Percentiles rank a stretch among this genome's conserved stretches.
Conservation (phyloP, 306 rosid species). For the Gleditsia sinensis region DNA sequence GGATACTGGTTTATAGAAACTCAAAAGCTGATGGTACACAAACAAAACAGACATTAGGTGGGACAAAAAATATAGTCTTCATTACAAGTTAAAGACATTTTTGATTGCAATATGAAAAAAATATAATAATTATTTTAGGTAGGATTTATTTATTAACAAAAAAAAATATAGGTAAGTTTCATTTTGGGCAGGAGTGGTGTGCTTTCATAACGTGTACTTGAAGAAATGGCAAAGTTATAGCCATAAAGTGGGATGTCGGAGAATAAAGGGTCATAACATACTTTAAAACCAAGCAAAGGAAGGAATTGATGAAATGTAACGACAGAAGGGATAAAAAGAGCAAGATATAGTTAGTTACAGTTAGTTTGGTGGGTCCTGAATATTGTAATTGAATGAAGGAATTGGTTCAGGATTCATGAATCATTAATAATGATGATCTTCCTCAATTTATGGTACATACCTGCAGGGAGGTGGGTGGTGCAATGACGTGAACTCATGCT, state of each 20-base stretch:
- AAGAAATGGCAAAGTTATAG: constrained; percentile 14
- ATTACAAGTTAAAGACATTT: neutral
- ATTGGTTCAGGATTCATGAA: neutral
- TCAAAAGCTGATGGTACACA: too few relatives aligned
- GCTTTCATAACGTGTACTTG: constrained; percentile 12
- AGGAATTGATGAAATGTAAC: constrained; percentile 21
- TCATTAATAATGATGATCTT: constrained; percentile 11
- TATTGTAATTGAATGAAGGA: neutral
- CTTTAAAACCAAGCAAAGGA: constrained; percentile 44
- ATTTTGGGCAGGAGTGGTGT: neutral
- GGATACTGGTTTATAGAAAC: too few relatives aligned
- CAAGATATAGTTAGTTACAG: constrained; percentile 7
- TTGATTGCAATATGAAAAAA: too few relatives aligned
- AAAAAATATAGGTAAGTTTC: neutral
- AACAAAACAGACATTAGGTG: too few relatives aligned
- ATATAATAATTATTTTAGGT: too few relatives aligned
- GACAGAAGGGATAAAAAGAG: constrained; percentile 1
- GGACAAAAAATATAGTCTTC: neutral
- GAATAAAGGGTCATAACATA: constrained; percentile 23
- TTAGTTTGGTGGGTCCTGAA: constrained; percentile 42
- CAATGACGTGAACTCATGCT: constrained; percentile 74
- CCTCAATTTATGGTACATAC: neutral
- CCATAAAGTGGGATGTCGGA: constrained; percentile 17
- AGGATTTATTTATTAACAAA: too few relatives aligned
- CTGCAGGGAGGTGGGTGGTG: constrained; percentile 99